Evolutionary conservation across 1,284 basidiomycete genomes (phyloP).

Genomic region (Moesziomyces globuligerus): DNA sequence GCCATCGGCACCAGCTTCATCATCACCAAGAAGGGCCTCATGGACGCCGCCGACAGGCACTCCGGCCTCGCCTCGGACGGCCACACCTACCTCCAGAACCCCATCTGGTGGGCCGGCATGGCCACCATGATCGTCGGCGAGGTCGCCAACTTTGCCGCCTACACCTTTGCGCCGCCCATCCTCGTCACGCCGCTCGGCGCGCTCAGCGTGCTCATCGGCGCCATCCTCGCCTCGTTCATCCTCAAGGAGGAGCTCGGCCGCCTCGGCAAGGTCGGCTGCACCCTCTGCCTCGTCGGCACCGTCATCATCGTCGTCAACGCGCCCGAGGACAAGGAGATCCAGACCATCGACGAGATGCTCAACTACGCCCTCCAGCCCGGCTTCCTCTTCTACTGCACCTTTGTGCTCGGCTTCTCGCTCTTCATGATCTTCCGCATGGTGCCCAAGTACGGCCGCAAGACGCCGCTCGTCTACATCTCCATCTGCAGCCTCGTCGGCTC

Average conservation of each 20-base stretch:
- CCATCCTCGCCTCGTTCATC: constrained; percentile 83
- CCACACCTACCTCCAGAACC: constrained; percentile 81
- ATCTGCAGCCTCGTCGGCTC: constrained; percentile 91
- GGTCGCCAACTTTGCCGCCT: constrained; percentile 98
- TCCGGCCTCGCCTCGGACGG: constrained; percentile 64
- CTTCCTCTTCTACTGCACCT: constrained; percentile 82
- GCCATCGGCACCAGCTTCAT: constrained; percentile 67
- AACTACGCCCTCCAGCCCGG: constrained; percentile 86
- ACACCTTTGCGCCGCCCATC: constrained; percentile 96
- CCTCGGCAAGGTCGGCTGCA: constrained; percentile 90
- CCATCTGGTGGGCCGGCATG: constrained; percentile 99
- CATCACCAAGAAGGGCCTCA: constrained; percentile 67
- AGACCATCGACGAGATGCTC: constrained; percentile 93
- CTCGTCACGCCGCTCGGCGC: constrained; percentile 95
- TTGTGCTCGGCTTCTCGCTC: constrained; percentile 79
- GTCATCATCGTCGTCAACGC: constrained; percentile 96
- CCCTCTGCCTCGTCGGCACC: constrained; percentile 87
- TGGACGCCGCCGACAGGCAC: constrained; percentile 63
- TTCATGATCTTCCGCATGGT: constrained; percentile 86
- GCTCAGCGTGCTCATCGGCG: constrained; percentile 89
- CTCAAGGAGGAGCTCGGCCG: constrained; percentile 93
- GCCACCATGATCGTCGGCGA: constrained; percentile 72
- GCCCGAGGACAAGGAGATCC: constrained; percentile 91
- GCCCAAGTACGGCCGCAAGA: constrained; percentile 86
- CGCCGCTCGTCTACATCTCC: constrained; percentile 91